These are phyloP conservation scores for Oenanthe javanica DNA, from an alignment of 140 eudicot genomes.

Conservation along the genomic window DNA sequence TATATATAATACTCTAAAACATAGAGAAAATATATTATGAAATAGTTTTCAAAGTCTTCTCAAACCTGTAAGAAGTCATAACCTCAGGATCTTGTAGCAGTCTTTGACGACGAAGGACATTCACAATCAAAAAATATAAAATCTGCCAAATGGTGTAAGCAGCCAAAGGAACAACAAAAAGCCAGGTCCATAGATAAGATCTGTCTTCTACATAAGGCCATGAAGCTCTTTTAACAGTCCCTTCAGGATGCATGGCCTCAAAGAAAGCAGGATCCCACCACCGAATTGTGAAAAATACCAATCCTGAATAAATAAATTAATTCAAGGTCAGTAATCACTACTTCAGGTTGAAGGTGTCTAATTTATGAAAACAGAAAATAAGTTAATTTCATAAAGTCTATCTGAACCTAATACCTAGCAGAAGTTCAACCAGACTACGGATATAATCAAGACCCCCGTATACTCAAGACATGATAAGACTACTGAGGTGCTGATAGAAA, in stretches of 20 bases:
- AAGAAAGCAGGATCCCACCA: slow-evolving; percentile 96
- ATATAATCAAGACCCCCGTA: not conserved
- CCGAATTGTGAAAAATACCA: slow-evolving; percentile 88
- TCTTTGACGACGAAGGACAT: slow-evolving; percentile 90
- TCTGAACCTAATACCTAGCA: not conserved
- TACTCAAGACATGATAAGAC: not conserved
- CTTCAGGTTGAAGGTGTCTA: not conserved
- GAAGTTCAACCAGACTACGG: not conserved
- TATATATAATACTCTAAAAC: not conserved
- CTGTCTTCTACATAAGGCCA: slow-evolving; percentile 87
- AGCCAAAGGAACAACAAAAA: slow-evolving; percentile 85
- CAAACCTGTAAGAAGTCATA: slow-evolving; percentile 98
- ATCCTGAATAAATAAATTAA: slow-evolving; percentile 34
- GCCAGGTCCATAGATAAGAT: slow-evolving; percentile 82
- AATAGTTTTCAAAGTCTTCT: not conserved
- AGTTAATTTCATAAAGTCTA: not conserved
- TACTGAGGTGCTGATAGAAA: not conserved
- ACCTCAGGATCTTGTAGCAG: slow-evolving; percentile 91
- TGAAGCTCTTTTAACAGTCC: slow-evolving; percentile 65
- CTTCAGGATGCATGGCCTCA: slow-evolving; percentile 96
- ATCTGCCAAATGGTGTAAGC: slow-evolving; percentile 91
- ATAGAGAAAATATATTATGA: not conserved
- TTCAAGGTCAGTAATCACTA: not conserved
- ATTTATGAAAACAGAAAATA: not conserved
- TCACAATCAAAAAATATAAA: slow-evolving; percentile 74